Evolutionary conservation across 2,329 filamentous ascomycete genomes (phyloP).

Genomic region (Xylaria sp.): DNA sequence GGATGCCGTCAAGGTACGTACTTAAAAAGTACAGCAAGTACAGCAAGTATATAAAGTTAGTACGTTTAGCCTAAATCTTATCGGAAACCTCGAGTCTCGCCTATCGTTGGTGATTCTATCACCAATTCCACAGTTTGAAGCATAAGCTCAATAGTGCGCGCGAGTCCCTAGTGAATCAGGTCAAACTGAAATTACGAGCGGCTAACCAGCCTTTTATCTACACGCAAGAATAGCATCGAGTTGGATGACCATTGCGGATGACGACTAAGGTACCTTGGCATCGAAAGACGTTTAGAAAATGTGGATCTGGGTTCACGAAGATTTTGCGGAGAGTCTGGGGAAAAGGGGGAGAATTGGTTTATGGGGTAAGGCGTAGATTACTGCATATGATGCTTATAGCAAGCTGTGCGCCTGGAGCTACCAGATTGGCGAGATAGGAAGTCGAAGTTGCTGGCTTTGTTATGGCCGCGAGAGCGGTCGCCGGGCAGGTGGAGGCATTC

Average conservation of each 20-base stretch:
- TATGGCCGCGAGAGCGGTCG: too few relatives aligned
- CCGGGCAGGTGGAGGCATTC: too few relatives aligned
- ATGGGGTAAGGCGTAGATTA: neutral
- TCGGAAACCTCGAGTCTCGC: neutral
- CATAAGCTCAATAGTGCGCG: too few relatives aligned
- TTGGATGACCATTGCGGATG: neutral
- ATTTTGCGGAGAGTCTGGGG: conserved; percentile 5
- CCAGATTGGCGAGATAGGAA: conserved; percentile 9
- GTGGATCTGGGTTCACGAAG: neutral
- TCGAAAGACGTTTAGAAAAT: neutral
- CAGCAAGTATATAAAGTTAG: too few relatives aligned
- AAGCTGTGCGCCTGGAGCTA: neutral
- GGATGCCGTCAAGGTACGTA: too few relatives aligned
- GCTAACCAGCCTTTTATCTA: conserved; percentile 13
- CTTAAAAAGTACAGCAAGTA: too few relatives aligned
- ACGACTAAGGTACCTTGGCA: neutral
- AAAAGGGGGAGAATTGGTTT: neutral
- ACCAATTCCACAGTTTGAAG: neutral
- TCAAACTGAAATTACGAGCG: neutral
- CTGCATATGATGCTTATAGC: neutral
- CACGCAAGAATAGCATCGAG: neutral
- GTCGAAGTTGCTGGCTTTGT: too few relatives aligned
- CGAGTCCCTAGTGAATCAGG: too few relatives aligned
- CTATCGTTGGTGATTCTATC: neutral
- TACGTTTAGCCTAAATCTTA: neutral